Conservation (phyloP, 1,139 yeast genomes). For the Sporopachydermia cereana region DNA sequence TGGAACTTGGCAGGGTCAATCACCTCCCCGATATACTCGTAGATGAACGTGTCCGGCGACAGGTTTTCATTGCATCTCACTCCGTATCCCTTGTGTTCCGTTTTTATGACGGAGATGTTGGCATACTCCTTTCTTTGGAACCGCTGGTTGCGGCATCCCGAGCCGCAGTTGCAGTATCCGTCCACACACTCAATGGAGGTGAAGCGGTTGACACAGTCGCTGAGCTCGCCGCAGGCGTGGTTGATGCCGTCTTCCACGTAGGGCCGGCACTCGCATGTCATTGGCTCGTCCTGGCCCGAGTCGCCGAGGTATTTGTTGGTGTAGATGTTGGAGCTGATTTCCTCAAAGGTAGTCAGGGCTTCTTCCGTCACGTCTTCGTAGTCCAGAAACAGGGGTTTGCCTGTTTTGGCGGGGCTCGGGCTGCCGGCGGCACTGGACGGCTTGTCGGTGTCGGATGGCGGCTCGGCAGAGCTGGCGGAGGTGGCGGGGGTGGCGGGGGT, state of each 20-base stretch:
- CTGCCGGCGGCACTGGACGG: constrained; percentile 6
- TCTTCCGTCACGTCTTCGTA: constrained; percentile 57
- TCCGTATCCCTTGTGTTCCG: constrained; percentile 84
- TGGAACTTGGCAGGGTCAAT: constrained; percentile 67
- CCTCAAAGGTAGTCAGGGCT: constrained; percentile 48
- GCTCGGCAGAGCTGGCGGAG: background rate
- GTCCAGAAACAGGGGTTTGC: constrained; percentile 28
- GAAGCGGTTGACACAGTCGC: constrained; percentile 83
- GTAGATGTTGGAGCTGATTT: constrained; percentile 49
- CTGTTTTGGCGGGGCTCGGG: constrained; percentile 13
- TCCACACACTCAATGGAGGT: constrained; percentile 88
- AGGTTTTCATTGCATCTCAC: constrained; percentile 56
- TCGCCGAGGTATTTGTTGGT: constrained; percentile 47
- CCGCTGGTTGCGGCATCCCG: constrained; percentile 73
- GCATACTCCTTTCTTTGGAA: constrained; percentile 73
- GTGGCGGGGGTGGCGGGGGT: background rate
- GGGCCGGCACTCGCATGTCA: constrained; percentile 83
- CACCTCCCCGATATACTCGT: constrained; percentile 92
- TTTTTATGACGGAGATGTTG: constrained; percentile 59
- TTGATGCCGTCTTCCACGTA: constrained; percentile 30
- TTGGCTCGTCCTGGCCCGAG: constrained; percentile 59
- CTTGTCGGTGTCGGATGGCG: background rate
- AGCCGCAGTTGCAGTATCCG: constrained; percentile 63
- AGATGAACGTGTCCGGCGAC: constrained; percentile 56
- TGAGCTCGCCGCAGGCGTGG: constrained; percentile 72